These are phyloP conservation scores for Trichoderma koningii DNA, from an alignment of 2,329 filamentous ascomycete genomes.

Conservation along the genomic window DNA sequence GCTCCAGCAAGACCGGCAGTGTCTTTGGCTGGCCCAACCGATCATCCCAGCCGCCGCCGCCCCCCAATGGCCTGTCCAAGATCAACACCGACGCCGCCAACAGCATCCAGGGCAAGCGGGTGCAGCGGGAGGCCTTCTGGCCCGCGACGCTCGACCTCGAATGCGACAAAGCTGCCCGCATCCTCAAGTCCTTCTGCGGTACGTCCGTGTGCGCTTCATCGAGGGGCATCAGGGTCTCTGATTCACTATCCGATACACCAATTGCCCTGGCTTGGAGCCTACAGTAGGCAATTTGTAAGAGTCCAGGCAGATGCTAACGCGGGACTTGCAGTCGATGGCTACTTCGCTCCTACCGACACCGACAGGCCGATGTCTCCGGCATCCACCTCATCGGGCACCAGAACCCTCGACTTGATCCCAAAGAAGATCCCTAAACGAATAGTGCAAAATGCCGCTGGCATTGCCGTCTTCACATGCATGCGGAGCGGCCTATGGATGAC, in stretches of 20 bases:
- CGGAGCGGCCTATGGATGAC: slow-evolving; percentile 89
- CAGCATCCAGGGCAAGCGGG: slow-evolving; percentile 32
- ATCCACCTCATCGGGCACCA: slow-evolving; percentile 45
- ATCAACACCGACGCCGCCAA: slow-evolving; percentile 43
- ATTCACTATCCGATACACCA: neutral
- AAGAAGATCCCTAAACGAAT: slow-evolving; percentile 87
- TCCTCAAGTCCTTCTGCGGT: slow-evolving; percentile 89
- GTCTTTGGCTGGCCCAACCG: slow-evolving; percentile 51
- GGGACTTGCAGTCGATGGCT: slow-evolving; percentile 53
- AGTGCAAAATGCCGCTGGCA: slow-evolving; percentile 83
- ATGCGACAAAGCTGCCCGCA: slow-evolving; percentile 87
- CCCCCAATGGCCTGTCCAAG: slow-evolving; percentile 33
- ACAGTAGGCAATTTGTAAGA: too few relatives aligned
- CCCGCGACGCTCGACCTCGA: slow-evolving; percentile 83
- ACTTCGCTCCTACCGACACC: slow-evolving; percentile 46
- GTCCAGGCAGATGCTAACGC: neutral
- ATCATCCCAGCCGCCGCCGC: slow-evolving; percentile 36
- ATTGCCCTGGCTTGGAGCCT: neutral
- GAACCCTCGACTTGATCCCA: slow-evolving; percentile 54
- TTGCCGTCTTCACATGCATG: slow-evolving; percentile 96
- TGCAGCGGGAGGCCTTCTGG: slow-evolving; percentile 72
- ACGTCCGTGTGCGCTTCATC: slow-evolving; percentile 32
- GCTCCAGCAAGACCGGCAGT: slow-evolving; percentile 33
- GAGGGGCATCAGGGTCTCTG: too few relatives aligned
- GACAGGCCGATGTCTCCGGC: slow-evolving; percentile 38